Percentiles rank a stretch among this genome's conserved stretches.
These are phyloP conservation scores for Lactifluus volemus DNA, from an alignment of 768 basidiomycete species.

Conservation along the genomic window DNA sequence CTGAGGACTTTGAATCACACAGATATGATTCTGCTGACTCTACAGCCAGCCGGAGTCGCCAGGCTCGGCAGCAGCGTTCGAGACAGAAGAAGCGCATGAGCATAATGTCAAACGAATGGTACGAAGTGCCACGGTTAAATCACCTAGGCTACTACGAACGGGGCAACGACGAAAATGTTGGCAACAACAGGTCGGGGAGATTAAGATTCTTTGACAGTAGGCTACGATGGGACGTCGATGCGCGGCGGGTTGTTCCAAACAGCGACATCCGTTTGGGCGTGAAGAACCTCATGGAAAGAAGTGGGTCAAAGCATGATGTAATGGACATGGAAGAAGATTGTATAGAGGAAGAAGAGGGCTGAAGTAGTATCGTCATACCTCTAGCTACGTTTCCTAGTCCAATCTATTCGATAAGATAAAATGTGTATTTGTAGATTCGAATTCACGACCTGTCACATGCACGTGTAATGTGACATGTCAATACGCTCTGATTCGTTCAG, in stretches of 20 bases:
- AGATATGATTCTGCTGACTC: slow-evolving; percentile 35
- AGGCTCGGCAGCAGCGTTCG: slow-evolving; percentile 25
- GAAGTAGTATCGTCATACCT: neutral
- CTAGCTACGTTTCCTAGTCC: neutral
- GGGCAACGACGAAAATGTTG: slow-evolving; percentile 26
- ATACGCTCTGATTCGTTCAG: too few relatives aligned
- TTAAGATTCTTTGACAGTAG: slow-evolving; percentile 17
- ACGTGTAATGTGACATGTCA: slow-evolving; percentile 7
- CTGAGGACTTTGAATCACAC: slow-evolving; percentile 24
- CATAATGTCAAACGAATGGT: slow-evolving; percentile 50
- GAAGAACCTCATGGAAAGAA: slow-evolving; percentile 18
- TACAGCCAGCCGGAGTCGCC: slow-evolving; percentile 24
- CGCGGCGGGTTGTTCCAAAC: slow-evolving; percentile 10
- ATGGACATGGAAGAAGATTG: slow-evolving; percentile 18
- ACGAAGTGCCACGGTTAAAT: slow-evolving; percentile 41
- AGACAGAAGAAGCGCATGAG: slow-evolving; percentile 53
- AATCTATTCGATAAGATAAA: neutral
- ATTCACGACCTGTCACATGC: slow-evolving; percentile 9
- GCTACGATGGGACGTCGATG: slow-evolving; percentile 19
- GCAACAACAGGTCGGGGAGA: slow-evolving; percentile 9
- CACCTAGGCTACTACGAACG: slow-evolving; percentile 34
- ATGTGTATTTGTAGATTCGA: neutral
- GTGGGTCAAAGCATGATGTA: slow-evolving; percentile 12
- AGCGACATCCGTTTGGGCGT: slow-evolving; percentile 17
- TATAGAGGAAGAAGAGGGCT: slow-evolving; percentile 17